Evolutionary conservation across 2,329 filamentous ascomycete species (phyloP).

Genomic region (Alternaria hordeiaustralica): DNA sequence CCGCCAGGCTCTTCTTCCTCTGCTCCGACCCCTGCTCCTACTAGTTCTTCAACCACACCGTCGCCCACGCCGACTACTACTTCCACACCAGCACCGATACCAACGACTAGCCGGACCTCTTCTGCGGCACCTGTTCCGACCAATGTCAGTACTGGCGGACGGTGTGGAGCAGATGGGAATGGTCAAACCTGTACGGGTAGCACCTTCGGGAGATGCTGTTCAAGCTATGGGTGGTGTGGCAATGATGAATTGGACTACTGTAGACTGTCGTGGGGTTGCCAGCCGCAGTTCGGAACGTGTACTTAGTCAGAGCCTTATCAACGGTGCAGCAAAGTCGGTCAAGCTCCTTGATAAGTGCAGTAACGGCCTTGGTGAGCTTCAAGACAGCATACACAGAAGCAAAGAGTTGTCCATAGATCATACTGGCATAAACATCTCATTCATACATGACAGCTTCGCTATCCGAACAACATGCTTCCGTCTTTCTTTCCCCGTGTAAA

Average conservation of each 20-base stretch:
- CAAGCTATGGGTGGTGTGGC: conserved; percentile 36
- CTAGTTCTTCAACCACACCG: conserved; percentile 12
- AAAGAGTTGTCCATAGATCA: neutral
- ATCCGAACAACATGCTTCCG: neutral
- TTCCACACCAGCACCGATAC: conserved; percentile 17
- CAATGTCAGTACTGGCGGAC: conserved; percentile 34
- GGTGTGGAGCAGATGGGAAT: conserved; percentile 33
- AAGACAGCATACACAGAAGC: neutral
- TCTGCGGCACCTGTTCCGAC: conserved; percentile 23
- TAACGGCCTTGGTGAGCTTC: neutral
- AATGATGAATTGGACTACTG: conserved; percentile 28
- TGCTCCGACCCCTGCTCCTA: conserved; percentile 1
- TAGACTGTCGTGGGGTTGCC: conserved; percentile 26
- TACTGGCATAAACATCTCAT: neutral
- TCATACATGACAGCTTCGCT: neutral
- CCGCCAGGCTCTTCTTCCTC: conserved; percentile 25
- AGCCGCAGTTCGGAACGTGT: conserved; percentile 31
- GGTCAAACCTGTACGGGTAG: conserved; percentile 30
- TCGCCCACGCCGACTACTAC: conserved; percentile 24
- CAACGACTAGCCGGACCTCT: conserved; percentile 20
- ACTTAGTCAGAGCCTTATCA: neutral
- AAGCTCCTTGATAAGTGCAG: neutral
- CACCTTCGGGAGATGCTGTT: conserved; percentile 35
- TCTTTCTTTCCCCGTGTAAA: neutral
- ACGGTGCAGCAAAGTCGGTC: neutral